Evolutionary conservation across 495 filamentous ascomycete genomes (phyloP).

Genomic region (Podospora pseudopauciseta): DNA sequence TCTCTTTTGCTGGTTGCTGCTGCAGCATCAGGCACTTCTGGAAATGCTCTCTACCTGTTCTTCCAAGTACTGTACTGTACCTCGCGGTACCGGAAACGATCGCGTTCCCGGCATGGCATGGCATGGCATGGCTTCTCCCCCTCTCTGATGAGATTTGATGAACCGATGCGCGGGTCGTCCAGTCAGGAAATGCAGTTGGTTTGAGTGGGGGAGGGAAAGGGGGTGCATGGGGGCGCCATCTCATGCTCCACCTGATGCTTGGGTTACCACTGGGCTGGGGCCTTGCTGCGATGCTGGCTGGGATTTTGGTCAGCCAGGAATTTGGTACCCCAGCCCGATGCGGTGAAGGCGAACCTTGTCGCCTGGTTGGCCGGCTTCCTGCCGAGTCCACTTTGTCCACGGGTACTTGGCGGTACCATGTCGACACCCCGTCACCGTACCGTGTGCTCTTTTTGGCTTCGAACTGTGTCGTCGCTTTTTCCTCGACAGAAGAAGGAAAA

Average conservation of each 20-base stretch:
- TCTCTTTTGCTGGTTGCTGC: no score
- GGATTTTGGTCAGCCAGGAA: conserved; percentile 22
- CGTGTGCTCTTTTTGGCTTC: no score
- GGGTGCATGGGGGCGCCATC: conserved; percentile 19
- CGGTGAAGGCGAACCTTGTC: neutral
- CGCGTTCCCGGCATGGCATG: conserved; percentile 8
- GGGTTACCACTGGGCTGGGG: conserved; percentile 29
- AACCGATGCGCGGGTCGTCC: conserved; percentile 9
- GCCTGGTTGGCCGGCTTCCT: neutral
- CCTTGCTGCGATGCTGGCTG: conserved; percentile 19
- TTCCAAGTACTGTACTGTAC: neutral
- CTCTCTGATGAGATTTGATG: conserved; percentile 17
- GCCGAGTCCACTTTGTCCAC: no score
- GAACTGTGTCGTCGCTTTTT: no score
- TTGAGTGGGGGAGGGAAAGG: neutral
- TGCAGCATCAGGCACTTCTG: no score
- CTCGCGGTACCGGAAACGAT: conserved; percentile 8
- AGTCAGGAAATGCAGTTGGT: no score
- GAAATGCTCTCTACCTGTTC: no score
- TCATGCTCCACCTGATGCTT: conserved; percentile 17
- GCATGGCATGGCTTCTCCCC: neutral
- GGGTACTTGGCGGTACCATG: no score
- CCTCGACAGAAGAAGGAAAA: no score
- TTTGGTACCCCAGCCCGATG: conserved; percentile 13
- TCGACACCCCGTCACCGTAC: no score